Evolutionary conservation across 2,329 filamentous ascomycete genomes (phyloP).

Genomic region (Hypoxylon rubiginosum): DNA sequence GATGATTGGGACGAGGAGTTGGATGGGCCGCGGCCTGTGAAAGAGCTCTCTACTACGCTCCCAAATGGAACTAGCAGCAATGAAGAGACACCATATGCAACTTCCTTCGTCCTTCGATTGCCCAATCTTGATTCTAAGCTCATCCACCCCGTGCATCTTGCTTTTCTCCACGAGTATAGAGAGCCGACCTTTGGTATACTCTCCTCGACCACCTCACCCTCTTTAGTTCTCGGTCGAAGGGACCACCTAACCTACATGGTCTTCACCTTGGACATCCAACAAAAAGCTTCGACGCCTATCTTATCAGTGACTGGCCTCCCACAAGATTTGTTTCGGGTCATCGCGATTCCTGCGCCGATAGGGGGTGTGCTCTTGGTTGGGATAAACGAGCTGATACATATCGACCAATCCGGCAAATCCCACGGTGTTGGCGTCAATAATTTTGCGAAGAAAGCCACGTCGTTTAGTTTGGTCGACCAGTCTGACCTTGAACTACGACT

Average conservation of each 20-base stretch:
- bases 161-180: conserved; percentile 95
- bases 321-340: conserved; percentile 85
- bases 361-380: conserved; percentile 91
- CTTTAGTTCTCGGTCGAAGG: conserved; percentile 83
- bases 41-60: conserved; percentile 58
- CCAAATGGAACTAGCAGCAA: conserved; percentile 61
- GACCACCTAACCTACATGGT: conserved; percentile 93
- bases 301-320: conserved; percentile 88
- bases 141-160: conserved; percentile 89
- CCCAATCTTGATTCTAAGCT: conserved; percentile 89
- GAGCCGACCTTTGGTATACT: conserved; percentile 97
- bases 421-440: conserved; percentile 94
- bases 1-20: conserved; percentile 90
- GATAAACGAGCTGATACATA: conserved; percentile 90
- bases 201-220: conserved; percentile 80
- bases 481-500: conserved; percentile 82
- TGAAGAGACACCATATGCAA: conserved; percentile 81
- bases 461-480: conserved; percentile 89
- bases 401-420: conserved; percentile 94
- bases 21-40: conserved; percentile 74
- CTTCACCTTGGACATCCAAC: conserved; percentile 93
- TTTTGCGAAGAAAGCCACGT: conserved; percentile 85
- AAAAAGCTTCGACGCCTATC: conserved; percentile 92
- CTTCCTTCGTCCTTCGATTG: conserved; percentile 93
- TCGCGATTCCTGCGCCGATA: conserved; percentile 86